Conservation (phyloP, 495 filamentous ascomycete species). For the Aspergillus diversus region DNA sequence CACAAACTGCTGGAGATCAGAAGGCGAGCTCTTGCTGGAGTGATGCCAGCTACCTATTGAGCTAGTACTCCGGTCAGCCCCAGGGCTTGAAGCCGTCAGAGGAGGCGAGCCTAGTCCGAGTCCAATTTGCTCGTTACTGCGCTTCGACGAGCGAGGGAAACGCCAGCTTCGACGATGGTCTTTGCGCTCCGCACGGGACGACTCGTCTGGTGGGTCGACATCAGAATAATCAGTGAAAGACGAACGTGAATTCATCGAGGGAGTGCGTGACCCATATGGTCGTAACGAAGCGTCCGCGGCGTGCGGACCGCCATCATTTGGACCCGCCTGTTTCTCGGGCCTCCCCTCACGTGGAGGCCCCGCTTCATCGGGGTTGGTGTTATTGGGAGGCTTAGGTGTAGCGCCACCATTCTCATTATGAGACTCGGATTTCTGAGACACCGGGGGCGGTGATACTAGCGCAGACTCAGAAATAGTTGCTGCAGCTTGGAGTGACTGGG, state of each 20-base stretch:
- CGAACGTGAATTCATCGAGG: conserved; percentile 70
- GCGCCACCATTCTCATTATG: conserved; percentile 35
- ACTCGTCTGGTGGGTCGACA: conserved; percentile 68
- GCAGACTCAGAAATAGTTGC: conserved; percentile 32
- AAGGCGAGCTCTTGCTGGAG: conserved; percentile 33
- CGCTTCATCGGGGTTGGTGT: conserved; percentile 28
- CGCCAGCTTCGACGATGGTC: conserved; percentile 68
- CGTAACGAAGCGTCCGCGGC: conserved; percentile 57
- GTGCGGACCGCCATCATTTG: conserved; percentile 23
- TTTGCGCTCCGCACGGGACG: conserved; percentile 63
- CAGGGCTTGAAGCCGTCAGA: conserved; percentile 60
- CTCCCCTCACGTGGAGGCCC: conserved; percentile 28
- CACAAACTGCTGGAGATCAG: conserved; percentile 33
- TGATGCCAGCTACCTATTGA: conserved; percentile 64
- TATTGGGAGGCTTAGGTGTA: conserved; percentile 36
- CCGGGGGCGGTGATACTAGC: conserved; percentile 23
- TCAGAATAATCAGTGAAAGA: conserved; percentile 80
- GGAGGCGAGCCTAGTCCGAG: conserved; percentile 52
- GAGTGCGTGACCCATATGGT: conserved; percentile 65
- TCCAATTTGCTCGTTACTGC: conserved; percentile 57
- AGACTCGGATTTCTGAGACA: conserved; percentile 23
- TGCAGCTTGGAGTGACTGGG: conserved; percentile 64
- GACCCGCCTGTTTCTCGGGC: conserved; percentile 22
- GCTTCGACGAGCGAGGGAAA: conserved; percentile 60
- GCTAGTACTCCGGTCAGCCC: conserved; percentile 70